These are phyloP conservation scores for Fusarium continuum DNA, from an alignment of 2,329 filamentous ascomycete species.

Conservation along the genomic window DNA sequence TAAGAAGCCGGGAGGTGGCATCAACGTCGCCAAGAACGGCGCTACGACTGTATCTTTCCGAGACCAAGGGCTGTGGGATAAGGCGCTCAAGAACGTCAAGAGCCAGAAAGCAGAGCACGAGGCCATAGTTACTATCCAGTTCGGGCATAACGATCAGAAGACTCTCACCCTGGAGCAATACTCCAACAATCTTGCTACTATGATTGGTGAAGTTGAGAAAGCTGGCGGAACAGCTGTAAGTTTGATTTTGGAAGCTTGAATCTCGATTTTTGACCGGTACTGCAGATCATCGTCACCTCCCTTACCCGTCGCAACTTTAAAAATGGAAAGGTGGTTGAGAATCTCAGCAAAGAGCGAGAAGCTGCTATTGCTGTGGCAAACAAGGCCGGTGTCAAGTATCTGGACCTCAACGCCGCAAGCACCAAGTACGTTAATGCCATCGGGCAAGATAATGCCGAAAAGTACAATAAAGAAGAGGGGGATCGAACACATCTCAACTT, in stretches of 20 bases:
- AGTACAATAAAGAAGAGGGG: slow-evolving; percentile 15
- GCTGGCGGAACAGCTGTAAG: slow-evolving; percentile 18
- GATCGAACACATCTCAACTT: slow-evolving; percentile 11
- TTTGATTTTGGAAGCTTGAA: fast-evolving
- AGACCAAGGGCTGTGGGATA: not conserved
- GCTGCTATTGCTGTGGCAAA: slow-evolving; percentile 7
- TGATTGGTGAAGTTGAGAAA: slow-evolving; percentile 1
- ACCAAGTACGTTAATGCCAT: slow-evolving; percentile 20
- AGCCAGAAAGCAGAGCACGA: not conserved
- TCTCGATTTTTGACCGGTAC: not conserved
- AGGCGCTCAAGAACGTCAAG: not conserved
- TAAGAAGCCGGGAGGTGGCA: not conserved
- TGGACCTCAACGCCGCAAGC: slow-evolving; percentile 5
- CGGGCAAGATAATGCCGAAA: slow-evolving; percentile 8
- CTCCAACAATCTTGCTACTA: slow-evolving; percentile 1
- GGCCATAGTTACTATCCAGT: slow-evolving; percentile 13
- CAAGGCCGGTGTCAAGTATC: not conserved
- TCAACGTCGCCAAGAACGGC: slow-evolving; percentile 16
- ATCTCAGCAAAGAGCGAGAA: slow-evolving; percentile 1
- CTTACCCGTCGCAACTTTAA: slow-evolving; percentile 17
- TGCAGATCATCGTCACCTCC: slow-evolving; percentile 4
- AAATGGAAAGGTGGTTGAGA: slow-evolving; percentile 6
- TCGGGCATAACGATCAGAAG: slow-evolving; percentile 18
- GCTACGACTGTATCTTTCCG: slow-evolving; percentile 18
- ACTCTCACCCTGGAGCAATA: slow-evolving; percentile 15